Conservation (phyloP, 768 basidiomycete species). For the Pleurotus sapidus region DNA sequence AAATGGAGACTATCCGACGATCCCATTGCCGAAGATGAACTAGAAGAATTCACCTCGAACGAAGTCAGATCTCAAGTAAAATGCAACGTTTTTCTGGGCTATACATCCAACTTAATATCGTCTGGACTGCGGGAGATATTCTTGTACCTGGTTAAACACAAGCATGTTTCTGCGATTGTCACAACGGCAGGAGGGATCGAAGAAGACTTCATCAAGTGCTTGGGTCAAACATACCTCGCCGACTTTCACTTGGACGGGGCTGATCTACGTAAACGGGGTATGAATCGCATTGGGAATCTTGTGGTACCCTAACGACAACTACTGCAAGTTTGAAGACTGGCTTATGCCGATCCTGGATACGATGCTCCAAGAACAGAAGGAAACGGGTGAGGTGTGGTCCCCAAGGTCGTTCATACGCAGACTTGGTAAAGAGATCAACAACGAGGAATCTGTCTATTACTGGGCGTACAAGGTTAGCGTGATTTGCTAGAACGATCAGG, state of each 20-base stretch:
- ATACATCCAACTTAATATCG: constrained; percentile 98
- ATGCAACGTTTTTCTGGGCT: constrained; percentile 92
- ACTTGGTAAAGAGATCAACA: constrained; percentile 95
- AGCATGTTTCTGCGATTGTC: constrained; percentile 84
- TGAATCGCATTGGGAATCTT: constrained; percentile 97
- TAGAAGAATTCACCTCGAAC: constrained; percentile 58
- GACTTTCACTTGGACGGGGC: constrained; percentile 93
- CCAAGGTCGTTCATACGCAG: constrained; percentile 92
- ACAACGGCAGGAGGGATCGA: constrained; percentile 99
- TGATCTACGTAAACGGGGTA: constrained; percentile 79
- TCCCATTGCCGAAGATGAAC: constrained; percentile 65
- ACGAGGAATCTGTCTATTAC: constrained; percentile 97
- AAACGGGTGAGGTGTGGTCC: constrained; percentile 71
- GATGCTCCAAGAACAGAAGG: constrained; percentile 88
- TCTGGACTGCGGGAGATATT: constrained; percentile 95
- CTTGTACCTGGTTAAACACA: constrained; percentile 89
- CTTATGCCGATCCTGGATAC: constrained; percentile 88
- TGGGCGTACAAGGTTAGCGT: constrained; percentile 92
- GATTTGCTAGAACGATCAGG: constrained; percentile 11
- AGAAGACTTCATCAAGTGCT: constrained; percentile 98
- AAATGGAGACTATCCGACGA: constrained; percentile 90
- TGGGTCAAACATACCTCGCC: constrained; percentile 94
- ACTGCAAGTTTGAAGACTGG: constrained; percentile 99
- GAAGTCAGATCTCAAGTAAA: constrained; percentile 66
- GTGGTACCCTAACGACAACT: constrained; percentile 97